Evolutionary conservation across 306 rosid genomes (phyloP), one percentile per base, ranked within the genome.

Genomic region (Ochetophila trinervis): DNA sequence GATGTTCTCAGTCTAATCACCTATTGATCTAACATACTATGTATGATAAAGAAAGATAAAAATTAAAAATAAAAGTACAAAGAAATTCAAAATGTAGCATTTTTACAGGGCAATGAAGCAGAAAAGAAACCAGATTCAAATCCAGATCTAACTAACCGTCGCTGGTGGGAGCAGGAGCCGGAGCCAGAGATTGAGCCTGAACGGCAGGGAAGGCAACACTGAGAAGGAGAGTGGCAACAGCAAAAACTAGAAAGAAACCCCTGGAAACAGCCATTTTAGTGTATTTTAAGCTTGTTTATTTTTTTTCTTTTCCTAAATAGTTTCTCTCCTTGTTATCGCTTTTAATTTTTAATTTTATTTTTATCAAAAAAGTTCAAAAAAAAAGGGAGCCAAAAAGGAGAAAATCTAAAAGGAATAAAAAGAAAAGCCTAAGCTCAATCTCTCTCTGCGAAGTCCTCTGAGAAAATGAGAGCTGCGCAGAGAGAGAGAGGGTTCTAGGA

Each of bases 161-260:
- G 74, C 83, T 87, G 42, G 87, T 15, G 40, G 95, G 95, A 27
- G 88, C 74, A 2, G 95, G 97, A 52, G 92, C 81, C 1, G 93
- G 87, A 21, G 91, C 58, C 18, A 37, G 57, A 40, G 79, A n/a
- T 51, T 76, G 84, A 52, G 89, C 84, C 53, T 68, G 79, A 64
- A 80, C 81, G 40, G 82, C 69, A 17, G 88, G 86, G 51, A 85
- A 20, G 72, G 69, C n/a, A 9, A 80, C 60, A 30, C 75, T 76
- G 24, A 80, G 73, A 74, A 86, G 15, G 73, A 83, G 67, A 51
- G 79, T 62, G 34, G 76, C 72, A 16, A 83, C 10, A 6, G 83
- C 88, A 57, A 79, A 65, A 40, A 81, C 42, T 24, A 76, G 77
- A 56, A 68, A 79, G 69, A 85, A 65, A 35, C 69, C 14, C 52